A percentile compares a stretch with the other conserved stretches of the same genome.
phyloP scores from a whole-genome alignment of 805 yeast species.

The Hanseniaspora lindneri region DNA sequence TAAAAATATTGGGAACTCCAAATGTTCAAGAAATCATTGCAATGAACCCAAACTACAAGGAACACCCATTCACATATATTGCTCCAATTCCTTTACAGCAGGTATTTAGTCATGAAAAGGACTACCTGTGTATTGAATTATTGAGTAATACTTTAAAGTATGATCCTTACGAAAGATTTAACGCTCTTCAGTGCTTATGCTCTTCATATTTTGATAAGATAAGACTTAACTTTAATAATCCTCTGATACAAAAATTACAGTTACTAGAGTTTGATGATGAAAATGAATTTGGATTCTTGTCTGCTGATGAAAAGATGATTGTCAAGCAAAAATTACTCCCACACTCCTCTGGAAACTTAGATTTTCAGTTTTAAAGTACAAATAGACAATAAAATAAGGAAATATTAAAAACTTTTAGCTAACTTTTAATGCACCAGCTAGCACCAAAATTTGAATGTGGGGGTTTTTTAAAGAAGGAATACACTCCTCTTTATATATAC shows the following conservation, averaged over 20 bases:
- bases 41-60: slow-evolving; percentile 96
- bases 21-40: slow-evolving; percentile 78
- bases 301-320: slow-evolving; percentile 23
- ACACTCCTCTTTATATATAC: too few relatives aligned
- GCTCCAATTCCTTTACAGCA: slow-evolving; percentile 63
- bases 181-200: slow-evolving; percentile 35
- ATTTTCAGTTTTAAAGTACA: slow-evolving; percentile 1
- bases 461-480: too few relatives aligned
- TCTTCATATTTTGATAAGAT: slow-evolving; percentile 27
- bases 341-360: slow-evolving; percentile 9
- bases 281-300: slow-evolving; percentile 25
- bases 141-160: slow-evolving; percentile 50
- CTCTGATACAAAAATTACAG: slow-evolving; percentile 21
- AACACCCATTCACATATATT: slow-evolving; percentile 85
- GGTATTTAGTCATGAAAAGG: slow-evolving; percentile 42
- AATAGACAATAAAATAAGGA: not conserved
- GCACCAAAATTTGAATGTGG: too few relatives aligned
- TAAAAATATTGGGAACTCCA: slow-evolving; percentile 92
- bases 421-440: too few relatives aligned
- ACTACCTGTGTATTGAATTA: slow-evolving; percentile 41
- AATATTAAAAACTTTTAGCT: too few relatives aligned
- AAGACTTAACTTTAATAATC: slow-evolving; percentile 21
- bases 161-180: slow-evolving; percentile 53
- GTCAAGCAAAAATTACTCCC: slow-evolving; percentile 20
- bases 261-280: slow-evolving; percentile 25